Evolutionary conservation across 2,329 filamentous ascomycete species (phyloP).

Genomic region (Diaporthe humulicola): DNA sequence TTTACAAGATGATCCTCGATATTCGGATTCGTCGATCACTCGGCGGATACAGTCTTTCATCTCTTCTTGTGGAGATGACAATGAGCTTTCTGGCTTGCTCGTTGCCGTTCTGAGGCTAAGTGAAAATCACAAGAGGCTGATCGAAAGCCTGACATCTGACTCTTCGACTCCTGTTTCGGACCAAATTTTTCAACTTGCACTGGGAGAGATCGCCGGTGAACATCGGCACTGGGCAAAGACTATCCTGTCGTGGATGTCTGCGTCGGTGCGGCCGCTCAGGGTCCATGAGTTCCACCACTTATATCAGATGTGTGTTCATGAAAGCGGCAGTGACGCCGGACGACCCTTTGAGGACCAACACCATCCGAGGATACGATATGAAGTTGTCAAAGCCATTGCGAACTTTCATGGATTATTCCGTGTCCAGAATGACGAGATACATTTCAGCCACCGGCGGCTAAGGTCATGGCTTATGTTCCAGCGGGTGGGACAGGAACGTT

Average conservation of each 20-base stretch:
- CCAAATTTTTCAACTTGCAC: too few relatives aligned
- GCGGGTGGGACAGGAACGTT: too few relatives aligned
- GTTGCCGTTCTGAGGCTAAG: not conserved
- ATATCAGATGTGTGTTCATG: too few relatives aligned
- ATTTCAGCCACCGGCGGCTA: not conserved
- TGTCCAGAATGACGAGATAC: conserved; percentile 1
- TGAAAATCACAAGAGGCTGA: not conserved
- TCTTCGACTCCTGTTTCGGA: too few relatives aligned
- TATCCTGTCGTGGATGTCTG: too few relatives aligned
- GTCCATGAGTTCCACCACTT: too few relatives aligned
- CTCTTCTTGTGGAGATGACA: not conserved
- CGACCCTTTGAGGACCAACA: not conserved
- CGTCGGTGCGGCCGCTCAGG: too few relatives aligned
- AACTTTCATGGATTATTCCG: not conserved
- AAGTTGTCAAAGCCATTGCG: not conserved
- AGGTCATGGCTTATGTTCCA: not conserved
- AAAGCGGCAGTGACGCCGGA: too few relatives aligned
- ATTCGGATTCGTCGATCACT: not conserved
- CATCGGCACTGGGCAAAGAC: too few relatives aligned
- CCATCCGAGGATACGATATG: not conserved
- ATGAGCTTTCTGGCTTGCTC: not conserved
- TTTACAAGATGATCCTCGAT: not conserved
- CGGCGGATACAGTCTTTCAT: not conserved
- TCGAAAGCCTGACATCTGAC: not conserved
- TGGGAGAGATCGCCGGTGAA: too few relatives aligned